These are phyloP conservation scores for Serendipita sp. DNA, from an alignment of 1,284 basidiomycete genomes.

Conservation along the genomic window DNA sequence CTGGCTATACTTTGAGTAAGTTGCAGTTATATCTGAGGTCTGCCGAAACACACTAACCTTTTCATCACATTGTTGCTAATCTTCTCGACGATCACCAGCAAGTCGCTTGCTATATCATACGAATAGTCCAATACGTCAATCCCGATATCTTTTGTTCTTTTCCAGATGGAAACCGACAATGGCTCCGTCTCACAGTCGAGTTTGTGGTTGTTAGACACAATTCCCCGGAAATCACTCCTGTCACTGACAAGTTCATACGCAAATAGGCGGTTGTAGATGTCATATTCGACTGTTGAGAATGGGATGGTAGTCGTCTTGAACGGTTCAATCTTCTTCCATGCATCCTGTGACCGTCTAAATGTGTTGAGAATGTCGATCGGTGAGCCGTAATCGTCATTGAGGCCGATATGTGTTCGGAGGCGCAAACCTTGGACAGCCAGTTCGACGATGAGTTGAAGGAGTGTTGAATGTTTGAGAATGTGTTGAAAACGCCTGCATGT, in stretches of 20 bases:
- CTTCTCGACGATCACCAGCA: background rate
- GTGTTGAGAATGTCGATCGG: background rate
- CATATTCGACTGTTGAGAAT: background rate
- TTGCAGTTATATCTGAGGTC: background rate
- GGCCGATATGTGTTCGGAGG: background rate
- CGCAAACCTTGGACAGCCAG: slow-evolving; percentile 1
- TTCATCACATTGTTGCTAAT: background rate
- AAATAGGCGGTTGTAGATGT: background rate
- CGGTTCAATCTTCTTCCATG: background rate
- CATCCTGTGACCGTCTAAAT: background rate
- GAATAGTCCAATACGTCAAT: background rate
- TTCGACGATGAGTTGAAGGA: slow-evolving; percentile 1
- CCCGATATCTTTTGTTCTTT: background rate
- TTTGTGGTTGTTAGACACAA: background rate
- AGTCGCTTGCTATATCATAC: background rate
- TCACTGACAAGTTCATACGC: background rate
- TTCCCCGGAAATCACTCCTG: background rate
- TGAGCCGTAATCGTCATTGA: background rate
- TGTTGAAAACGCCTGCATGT: background rate
- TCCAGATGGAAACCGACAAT: background rate
- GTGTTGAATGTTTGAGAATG: background rate
- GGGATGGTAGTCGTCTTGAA: background rate
- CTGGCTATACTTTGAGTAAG: background rate
- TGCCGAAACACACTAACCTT: background rate
- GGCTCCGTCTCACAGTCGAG: background rate